Evolutionary conservation across 2,329 filamentous ascomycete genomes (phyloP).

Genomic region (Aspergillus sp.): DNA sequence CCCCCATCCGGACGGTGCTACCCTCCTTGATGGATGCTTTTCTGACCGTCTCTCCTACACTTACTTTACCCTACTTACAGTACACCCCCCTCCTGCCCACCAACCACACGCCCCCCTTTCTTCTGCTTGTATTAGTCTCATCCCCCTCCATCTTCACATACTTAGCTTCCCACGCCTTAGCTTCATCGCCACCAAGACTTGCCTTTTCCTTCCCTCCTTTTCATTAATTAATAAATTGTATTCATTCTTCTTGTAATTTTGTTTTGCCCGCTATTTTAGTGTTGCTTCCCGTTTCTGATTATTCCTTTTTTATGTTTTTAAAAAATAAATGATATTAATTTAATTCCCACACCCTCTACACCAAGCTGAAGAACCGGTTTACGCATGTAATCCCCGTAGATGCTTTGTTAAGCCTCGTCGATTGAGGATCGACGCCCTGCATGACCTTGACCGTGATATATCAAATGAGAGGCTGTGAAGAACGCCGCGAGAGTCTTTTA

Average conservation of each 20-base stretch:
- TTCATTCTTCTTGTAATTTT: constrained; percentile 4
- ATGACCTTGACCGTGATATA: constrained; percentile 47
- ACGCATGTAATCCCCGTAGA: constrained; percentile 29
- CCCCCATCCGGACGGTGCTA: constrained; percentile 25
- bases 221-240: constrained; percentile 23
- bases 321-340: background rate
- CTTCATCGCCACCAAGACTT: constrained; percentile 21
- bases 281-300: constrained; percentile 6
- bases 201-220: constrained; percentile 29
- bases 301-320: background rate
- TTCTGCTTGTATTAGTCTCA: background rate
- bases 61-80: too few species aligned
- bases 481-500: constrained; percentile 37
- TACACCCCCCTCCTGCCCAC: constrained; percentile 9
- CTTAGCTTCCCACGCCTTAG: constrained; percentile 9
- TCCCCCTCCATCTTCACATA: constrained; percentile 17
- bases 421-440: constrained; percentile 47
- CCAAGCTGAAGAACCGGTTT: constrained; percentile 17
- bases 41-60: constrained; percentile 15
- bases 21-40: constrained; percentile 22
- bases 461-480: constrained; percentile 48
- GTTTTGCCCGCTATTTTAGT: constrained; percentile 5
- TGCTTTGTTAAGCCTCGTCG: constrained; percentile 39
- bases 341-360: constrained; percentile 5
- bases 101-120: constrained; percentile 10